These are phyloP conservation scores for Nicotiana rustica DNA, from an alignment of 305 asterid species.

Conservation along the genomic window DNA sequence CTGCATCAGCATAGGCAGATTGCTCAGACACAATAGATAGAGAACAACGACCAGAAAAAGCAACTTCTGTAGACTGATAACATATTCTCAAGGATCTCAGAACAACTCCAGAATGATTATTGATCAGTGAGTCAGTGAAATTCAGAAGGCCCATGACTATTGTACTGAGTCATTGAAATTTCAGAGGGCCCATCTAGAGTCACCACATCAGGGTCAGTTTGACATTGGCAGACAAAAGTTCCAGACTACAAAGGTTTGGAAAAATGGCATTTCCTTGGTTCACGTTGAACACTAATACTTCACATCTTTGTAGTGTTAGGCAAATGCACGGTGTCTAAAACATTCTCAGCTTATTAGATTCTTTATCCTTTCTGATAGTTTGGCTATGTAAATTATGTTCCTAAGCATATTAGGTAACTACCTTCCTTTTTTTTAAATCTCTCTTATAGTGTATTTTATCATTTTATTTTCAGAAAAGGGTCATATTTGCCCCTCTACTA, in stretches of 20 bases:
- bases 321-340: not conserved
- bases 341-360: conserved; percentile 9
- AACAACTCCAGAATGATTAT: too few relatives aligned
- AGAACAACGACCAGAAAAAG: conserved; percentile 3
- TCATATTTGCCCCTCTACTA: too few relatives aligned
- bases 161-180: too few relatives aligned
- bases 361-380: not conserved
- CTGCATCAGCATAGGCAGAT: conserved; percentile 58
- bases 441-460: not conserved
- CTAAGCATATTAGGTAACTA: not conserved
- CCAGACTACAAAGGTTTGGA: not conserved
- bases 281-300: not conserved
- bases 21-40: conserved; percentile 35
- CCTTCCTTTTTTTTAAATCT: not conserved
- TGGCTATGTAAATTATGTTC: not conserved
- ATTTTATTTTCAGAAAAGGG: too few relatives aligned
- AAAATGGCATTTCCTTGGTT: not conserved
- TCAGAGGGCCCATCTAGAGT: not conserved
- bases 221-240: not conserved
- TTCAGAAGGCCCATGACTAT: too few relatives aligned
- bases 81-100: not conserved
- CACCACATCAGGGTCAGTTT: conserved; percentile 10
- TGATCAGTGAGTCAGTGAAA: too few relatives aligned
- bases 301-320: not conserved
- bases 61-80: conserved; percentile 20